Evolutionary conservation across 208 protist species (phyloP).

Genomic region (Acanthamoeba castellanii): DNA sequence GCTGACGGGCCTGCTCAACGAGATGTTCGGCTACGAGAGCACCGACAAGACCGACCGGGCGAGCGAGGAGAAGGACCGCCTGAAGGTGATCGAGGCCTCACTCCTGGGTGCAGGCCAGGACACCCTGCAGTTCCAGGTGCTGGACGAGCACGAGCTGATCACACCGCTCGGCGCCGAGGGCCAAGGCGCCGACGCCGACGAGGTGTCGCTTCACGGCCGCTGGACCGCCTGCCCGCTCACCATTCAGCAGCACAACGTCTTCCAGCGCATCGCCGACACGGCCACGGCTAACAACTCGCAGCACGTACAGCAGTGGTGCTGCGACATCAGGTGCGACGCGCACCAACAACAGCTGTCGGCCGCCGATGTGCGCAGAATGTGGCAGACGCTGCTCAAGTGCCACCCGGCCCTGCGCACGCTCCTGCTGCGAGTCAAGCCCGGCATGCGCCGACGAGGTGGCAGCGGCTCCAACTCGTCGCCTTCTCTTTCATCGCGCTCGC

Average conservation of each 20-base stretch:
- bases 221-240: slow-evolving; percentile 10
- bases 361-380: neutral
- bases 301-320: slow-evolving; percentile 16
- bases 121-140: neutral
- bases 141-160: slow-evolving; percentile 37
- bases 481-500: neutral
- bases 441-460: neutral
- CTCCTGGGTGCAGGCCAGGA: neutral
- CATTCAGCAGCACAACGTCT: slow-evolving; percentile 6
- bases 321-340: neutral
- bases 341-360: neutral
- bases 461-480: neutral
- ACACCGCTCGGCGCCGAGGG: neutral
- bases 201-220: neutral
- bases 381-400: neutral
- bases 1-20: slow-evolving; percentile 22
- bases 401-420: slow-evolving; percentile 3
- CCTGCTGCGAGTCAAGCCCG: slow-evolving; percentile 4
- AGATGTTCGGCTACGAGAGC: slow-evolving; percentile 11
- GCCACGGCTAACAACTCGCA: neutral
- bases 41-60: neutral
- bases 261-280: neutral
- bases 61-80: slow-evolving; percentile 11
- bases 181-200: neutral
- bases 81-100: neutral